A percentile compares a stretch with the other conserved stretches of the same genome.
Evolutionary conservation across 1,139 yeast genomes (phyloP).

Genomic region (Candida tetrigidarum): DNA sequence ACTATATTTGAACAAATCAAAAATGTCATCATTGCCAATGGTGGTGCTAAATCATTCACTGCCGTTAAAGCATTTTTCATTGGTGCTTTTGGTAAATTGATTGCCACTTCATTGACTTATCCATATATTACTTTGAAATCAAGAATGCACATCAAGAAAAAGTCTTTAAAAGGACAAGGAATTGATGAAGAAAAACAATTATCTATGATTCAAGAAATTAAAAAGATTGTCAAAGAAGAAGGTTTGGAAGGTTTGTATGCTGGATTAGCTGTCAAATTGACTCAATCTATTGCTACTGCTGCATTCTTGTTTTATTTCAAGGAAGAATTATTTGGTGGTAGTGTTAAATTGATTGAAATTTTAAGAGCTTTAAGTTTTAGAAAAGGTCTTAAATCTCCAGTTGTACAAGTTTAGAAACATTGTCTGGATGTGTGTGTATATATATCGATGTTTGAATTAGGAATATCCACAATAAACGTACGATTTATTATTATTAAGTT

Average conservation of each 20-base stretch:
- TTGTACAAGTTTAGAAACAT: constrained; percentile 7
- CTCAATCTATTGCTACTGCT: constrained; percentile 85
- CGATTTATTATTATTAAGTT: background rate
- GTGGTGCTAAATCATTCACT: constrained; percentile 50
- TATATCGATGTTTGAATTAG: background rate
- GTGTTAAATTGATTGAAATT: constrained; percentile 48
- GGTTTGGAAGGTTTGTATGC: constrained; percentile 80
- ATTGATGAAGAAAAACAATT: constrained; percentile 28
- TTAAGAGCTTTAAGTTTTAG: constrained; percentile 33
- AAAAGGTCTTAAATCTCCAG: constrained; percentile 16
- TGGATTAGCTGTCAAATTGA: constrained; percentile 77
- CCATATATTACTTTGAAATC: constrained; percentile 91
- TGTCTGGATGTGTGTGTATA: background rate
- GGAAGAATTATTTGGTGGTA: constrained; percentile 72
- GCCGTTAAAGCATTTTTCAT: constrained; percentile 78
- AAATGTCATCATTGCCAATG: constrained; percentile 60
- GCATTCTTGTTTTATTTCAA: constrained; percentile 91
- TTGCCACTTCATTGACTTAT: constrained; percentile 86
- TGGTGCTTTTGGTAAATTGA: constrained; percentile 88
- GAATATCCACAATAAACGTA: background rate
- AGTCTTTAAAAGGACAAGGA: constrained; percentile 31
- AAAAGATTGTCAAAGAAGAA: constrained; percentile 63
- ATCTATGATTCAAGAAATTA: constrained; percentile 49
- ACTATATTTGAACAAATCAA: constrained; percentile 88
- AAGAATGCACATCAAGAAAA: constrained; percentile 75